Conservation (phyloP, 495 filamentous ascomycete genomes). For the Oidiodendron maius region DNA sequence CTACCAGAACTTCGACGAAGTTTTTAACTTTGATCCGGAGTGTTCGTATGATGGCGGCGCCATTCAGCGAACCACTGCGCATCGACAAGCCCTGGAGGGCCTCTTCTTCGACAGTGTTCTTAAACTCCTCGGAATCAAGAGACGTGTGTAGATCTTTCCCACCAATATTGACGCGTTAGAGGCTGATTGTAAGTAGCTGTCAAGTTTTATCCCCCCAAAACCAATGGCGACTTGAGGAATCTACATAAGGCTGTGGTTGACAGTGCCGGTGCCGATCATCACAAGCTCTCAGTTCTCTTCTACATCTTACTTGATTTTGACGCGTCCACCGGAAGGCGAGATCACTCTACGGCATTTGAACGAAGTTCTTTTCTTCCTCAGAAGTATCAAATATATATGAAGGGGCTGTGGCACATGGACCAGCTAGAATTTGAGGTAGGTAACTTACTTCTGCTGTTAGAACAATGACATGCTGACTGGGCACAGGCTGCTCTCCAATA, state of each 20-base stretch:
- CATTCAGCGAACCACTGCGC: slow-evolving; percentile 51
- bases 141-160: slow-evolving; percentile 39
- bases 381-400: slow-evolving; percentile 70
- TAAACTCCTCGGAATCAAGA: slow-evolving; percentile 60
- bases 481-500: slow-evolving; percentile 59
- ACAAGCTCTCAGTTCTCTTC: slow-evolving; percentile 73
- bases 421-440: slow-evolving; percentile 57
- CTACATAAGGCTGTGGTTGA: slow-evolving; percentile 59
- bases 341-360: slow-evolving; percentile 34
- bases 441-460: not conserved
- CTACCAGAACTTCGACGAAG: slow-evolving; percentile 49
- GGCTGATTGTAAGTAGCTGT: slow-evolving; percentile 31
- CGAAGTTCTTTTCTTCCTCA: slow-evolving; percentile 51
- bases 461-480: slow-evolving; percentile 15
- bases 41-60: slow-evolving; percentile 54
- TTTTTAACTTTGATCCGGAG: slow-evolving; percentile 58
- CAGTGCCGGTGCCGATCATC: slow-evolving; percentile 52
- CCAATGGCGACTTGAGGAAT: slow-evolving; percentile 54
- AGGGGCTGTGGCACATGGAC: slow-evolving; percentile 78
- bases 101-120: slow-evolving; percentile 73
- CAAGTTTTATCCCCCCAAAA: slow-evolving; percentile 64
- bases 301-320: slow-evolving; percentile 75
- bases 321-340: slow-evolving; percentile 34
- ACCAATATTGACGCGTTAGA: not conserved
- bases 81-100: slow-evolving; percentile 57